These are phyloP conservation scores for Oryza meyeriana DNA, from an alignment of 176 grass and related monocot species.

Conservation along the genomic window DNA sequence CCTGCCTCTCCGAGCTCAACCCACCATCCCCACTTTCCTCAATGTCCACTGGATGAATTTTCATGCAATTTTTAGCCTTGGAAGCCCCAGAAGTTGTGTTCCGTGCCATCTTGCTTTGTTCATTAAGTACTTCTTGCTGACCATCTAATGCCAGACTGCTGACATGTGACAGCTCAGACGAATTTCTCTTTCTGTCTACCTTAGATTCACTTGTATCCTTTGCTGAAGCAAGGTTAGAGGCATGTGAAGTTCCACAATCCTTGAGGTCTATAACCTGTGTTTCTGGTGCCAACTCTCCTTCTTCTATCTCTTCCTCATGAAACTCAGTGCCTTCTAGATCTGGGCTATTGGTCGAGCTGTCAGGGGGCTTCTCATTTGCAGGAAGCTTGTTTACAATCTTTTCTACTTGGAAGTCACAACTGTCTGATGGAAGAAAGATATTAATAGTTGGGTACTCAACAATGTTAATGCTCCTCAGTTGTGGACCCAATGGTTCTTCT, in stretches of 20 bases:
- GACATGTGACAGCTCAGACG: neutral
- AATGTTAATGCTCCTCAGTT: conserved; percentile 58
- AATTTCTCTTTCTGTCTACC: neutral
- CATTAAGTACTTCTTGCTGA: neutral
- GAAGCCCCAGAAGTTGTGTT: neutral
- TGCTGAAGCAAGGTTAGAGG: conserved; percentile 9
- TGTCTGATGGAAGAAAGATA: conserved; percentile 75
- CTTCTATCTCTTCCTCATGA: conserved; percentile 88
- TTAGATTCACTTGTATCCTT: conserved; percentile 14
- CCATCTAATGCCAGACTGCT: neutral
- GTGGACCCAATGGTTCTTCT: conserved; percentile 51
- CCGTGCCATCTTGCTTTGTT: conserved; percentile 1
- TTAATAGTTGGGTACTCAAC: conserved; percentile 78
- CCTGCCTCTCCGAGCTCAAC: neutral
- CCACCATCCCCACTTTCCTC: conserved; percentile 2
- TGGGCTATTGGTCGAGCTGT: conserved; percentile 1
- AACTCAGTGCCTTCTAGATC: conserved; percentile 49
- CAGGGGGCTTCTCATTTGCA: conserved; percentile 20
- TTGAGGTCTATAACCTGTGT: conserved; percentile 63
- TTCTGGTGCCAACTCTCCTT: conserved; percentile 67
- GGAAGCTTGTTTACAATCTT: conserved; percentile 23
- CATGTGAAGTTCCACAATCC: conserved; percentile 25
- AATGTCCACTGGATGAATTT: neutral
- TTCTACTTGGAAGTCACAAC: conserved; percentile 65
- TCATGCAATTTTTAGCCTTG: neutral